These are phyloP conservation scores for Pseudocercospora eumusae DNA, from an alignment of 2,329 filamentous ascomycete genomes.

Conservation along the genomic window DNA sequence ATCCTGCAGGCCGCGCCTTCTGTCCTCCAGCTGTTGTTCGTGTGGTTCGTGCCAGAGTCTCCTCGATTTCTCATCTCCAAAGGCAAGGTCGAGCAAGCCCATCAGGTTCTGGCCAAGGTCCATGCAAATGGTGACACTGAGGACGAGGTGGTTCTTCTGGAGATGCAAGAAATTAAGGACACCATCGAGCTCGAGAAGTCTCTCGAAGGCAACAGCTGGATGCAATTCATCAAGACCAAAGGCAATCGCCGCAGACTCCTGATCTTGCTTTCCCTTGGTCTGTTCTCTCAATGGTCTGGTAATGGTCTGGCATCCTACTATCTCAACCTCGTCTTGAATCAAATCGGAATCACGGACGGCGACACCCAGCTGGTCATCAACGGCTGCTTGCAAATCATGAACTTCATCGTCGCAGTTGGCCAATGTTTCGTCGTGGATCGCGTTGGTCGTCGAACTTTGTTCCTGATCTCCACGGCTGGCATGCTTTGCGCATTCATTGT, in stretches of 20 bases:
- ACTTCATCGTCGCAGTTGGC: conserved; percentile 58
- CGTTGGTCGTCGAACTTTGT: conserved; percentile 41
- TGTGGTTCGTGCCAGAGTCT: conserved; percentile 59
- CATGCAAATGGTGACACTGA: conserved; percentile 53
- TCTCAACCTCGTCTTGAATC: conserved; percentile 39
- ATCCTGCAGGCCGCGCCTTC: conserved; percentile 55
- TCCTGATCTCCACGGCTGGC: conserved; percentile 42
- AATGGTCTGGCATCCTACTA: conserved; percentile 54
- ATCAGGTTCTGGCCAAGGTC: conserved; percentile 54
- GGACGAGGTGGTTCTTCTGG: conserved; percentile 51
- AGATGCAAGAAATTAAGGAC: conserved; percentile 54
- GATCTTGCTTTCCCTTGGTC: conserved; percentile 56
- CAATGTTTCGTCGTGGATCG: conserved; percentile 41
- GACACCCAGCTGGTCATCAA: conserved; percentile 47
- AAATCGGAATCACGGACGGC: conserved; percentile 41
- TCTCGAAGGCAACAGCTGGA: conserved; percentile 49
- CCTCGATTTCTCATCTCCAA: conserved; percentile 61
- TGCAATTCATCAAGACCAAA: conserved; percentile 51
- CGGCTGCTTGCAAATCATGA: conserved; percentile 60
- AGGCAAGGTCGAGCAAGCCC: conserved; percentile 54
- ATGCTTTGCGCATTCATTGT: conserved; percentile 46
- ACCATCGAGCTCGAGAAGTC: conserved; percentile 53
- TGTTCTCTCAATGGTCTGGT: conserved; percentile 62
- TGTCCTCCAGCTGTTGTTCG: conserved; percentile 48
- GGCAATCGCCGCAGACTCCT: conserved; percentile 58